phyloP scores from a whole-genome alignment of 257 asterid genomes.

The Misopates orontium region DNA sequence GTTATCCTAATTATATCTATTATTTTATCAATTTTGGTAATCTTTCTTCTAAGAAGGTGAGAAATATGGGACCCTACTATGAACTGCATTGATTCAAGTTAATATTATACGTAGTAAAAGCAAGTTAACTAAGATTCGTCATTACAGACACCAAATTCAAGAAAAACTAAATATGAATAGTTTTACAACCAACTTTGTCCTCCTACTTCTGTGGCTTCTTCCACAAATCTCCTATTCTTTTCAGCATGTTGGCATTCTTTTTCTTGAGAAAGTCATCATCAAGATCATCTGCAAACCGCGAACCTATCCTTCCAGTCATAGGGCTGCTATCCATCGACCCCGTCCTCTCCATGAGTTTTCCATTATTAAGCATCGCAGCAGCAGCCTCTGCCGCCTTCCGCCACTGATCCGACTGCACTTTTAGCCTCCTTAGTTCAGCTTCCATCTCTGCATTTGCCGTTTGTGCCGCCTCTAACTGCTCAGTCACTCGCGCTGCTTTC shows the following conservation, averaged over 20 bases:
- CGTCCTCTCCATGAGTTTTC: slow-evolving; percentile 67
- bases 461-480: slow-evolving; percentile 74
- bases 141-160: not conserved
- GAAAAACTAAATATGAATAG: not conserved
- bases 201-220: slow-evolving; percentile 77
- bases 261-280: slow-evolving; percentile 75
- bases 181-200: not conserved
- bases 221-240: slow-evolving; percentile 77
- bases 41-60: no score
- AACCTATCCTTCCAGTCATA: slow-evolving; percentile 44
- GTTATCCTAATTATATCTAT: no score
- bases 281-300: slow-evolving; percentile 64
- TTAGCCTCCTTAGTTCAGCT: slow-evolving; percentile 67
- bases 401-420: slow-evolving; percentile 97
- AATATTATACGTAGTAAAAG: no score
- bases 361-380: slow-evolving; percentile 76
- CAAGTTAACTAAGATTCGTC: no score
- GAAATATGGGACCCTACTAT: no score
- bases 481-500: slow-evolving; percentile 46
- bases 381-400: slow-evolving; percentile 98
- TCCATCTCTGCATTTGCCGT: slow-evolving; percentile 76
- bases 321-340: slow-evolving; percentile 84
- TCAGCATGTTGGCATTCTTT: slow-evolving; percentile 78
- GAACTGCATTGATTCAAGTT: no score
- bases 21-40: no score